Evolutionary conservation across 768 basidiomycete genomes (phyloP), one percentile per base, ranked within the genome.

Genomic region (Cystobasidium onofrii): DNA sequence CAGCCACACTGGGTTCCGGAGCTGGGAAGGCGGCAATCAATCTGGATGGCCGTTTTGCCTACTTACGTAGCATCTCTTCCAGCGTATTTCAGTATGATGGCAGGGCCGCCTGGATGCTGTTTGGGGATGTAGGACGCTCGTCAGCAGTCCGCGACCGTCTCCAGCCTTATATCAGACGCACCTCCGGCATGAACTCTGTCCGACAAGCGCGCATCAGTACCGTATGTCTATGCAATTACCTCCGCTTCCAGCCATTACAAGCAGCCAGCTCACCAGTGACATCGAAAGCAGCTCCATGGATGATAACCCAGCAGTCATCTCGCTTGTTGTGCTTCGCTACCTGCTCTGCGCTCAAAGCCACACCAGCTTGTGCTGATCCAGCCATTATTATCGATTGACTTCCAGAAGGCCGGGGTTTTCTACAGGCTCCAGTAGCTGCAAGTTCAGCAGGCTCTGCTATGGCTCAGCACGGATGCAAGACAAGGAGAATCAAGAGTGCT

Each of bases 261-360:
- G n/a, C n/a, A 18, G 20, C 71, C 20, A n/a, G n/a, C 72, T 54
- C 23, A 31, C 36, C 50, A 71, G 27, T 31, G 4, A 55, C 33
- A 69, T n/a, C 18, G 33, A 18, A 57, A 91, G 82, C 80, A 91
- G 90, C 44, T 88, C 88, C 86, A 64, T 85, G 83, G 76, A 92
- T 89, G 78, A 92, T 87, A 76, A 92, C 87, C 91, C 91, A 92
- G 79, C 90, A 91, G 75, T 85, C 86, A 69, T 88, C 85, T 25
- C 88, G 81, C 46, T 80, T 78, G 61, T 81, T 81, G 76, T 84
- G 83, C 78, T 83, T 79, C 4, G 80, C 81, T 17, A 83, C 82
- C 54, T 82, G 80, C 33, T 80, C 78, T 29, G 76, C 77, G 25
- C 76, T 73, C 1, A 81, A 66, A 71, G 76, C 65, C 25, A 54